These are phyloP conservation scores for Dimocarpus longan DNA, from an alignment of 345 rosid genomes.

Conservation along the genomic window DNA sequence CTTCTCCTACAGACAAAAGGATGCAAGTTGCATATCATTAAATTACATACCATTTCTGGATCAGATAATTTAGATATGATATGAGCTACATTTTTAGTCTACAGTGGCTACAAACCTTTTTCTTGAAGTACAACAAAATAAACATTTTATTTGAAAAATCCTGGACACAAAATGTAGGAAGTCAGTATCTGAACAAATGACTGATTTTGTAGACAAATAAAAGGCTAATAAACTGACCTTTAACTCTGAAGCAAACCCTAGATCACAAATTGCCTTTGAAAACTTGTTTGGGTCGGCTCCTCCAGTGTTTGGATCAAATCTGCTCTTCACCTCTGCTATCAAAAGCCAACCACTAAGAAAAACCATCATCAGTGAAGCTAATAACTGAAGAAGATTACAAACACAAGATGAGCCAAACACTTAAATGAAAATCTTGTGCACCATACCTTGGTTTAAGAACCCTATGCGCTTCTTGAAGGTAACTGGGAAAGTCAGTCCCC, in stretches of 20 bases:
- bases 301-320: conserved; percentile 87
- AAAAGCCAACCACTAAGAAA: conserved; percentile 83
- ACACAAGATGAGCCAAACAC: conserved; percentile 6
- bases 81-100: background rate
- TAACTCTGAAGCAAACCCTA: conserved; percentile 59
- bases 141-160: conserved; percentile 93
- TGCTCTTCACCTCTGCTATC: conserved; percentile 95
- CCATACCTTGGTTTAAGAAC: conserved; percentile 87
- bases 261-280: conserved; percentile 67
- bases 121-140: conserved; percentile 68
- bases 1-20: conserved; percentile 50
- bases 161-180: conserved; percentile 39
- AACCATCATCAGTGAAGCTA: conserved; percentile 5
- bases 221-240: conserved; percentile 45
- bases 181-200: conserved; percentile 8
- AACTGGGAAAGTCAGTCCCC: conserved; percentile 86
- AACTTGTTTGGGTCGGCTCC: conserved; percentile 87
- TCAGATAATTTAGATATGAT: background rate
- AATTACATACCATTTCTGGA: background rate
- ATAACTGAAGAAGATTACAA: background rate
- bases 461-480: conserved; percentile 76
- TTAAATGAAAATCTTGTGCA: conserved; percentile 5
- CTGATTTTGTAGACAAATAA: background rate
- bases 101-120: conserved; percentile 57
- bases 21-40: background rate